Evolutionary conservation across 768 basidiomycete species (phyloP), one percentile per base, ranked within the genome.

Genomic region (Thelephora aurantiotincta): DNA sequence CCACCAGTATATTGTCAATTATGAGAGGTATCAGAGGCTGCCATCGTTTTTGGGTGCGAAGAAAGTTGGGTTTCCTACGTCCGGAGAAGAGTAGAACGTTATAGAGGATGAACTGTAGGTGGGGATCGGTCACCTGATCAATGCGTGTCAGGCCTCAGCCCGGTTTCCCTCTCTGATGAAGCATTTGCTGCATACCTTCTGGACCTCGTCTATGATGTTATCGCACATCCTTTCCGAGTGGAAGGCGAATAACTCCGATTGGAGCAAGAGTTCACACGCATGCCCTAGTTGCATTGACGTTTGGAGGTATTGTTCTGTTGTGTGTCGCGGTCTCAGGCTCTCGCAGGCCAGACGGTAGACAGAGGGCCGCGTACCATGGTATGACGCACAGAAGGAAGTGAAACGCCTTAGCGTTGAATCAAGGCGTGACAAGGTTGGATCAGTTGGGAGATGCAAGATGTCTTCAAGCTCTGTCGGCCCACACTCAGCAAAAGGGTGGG

Each of bases 201-300:
- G 71, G 11, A 75, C 75, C 55, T 88, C 80, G 43, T 80, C 72
- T 34, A 83, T 67, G 43, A 91, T 67, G 36, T 85, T 73, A 53
- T 89, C 84, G 48, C 81, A 77, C 87, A 93, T 93, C 33, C 94
- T 70, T 58, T 92, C 91, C 2, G 88, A 91, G 62, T 97, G 91
- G 57, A 86, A 93, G 2, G 74, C 63, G 56, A 97, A 96, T 35
- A 98, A 72, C 57, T 93, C 91, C 0, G 88, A 91, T 47, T 79
- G 75, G 36, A 93, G 67, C 11, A 98, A 66, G 26, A 84, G 63
- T 35, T 73, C 67, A 54, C 84, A 83, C 11, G 90, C 90, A 59
- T 91, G 82, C 51, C 90, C 78, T 42, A 97, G 71, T 56, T 94
- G 90, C 20, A 84, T 62, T 2, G 83, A 82, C 47, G 77, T 82